Percentiles rank a stretch among this genome's conserved stretches.
Evolutionary conservation across 2,329 filamentous ascomycete genomes (phyloP).

Genomic region (Aureobasidium sp.): DNA sequence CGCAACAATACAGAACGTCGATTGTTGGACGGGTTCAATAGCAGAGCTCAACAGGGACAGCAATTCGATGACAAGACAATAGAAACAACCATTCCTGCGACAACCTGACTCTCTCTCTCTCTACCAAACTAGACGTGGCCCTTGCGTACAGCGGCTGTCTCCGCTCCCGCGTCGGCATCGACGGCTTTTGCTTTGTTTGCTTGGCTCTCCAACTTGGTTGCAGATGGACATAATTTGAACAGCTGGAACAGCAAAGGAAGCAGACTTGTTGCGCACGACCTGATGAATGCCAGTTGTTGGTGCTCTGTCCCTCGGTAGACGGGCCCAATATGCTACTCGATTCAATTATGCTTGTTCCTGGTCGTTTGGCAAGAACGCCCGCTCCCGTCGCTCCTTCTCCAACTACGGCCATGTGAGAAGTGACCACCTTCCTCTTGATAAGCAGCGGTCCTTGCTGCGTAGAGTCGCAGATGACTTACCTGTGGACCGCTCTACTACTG

Average conservation of each 20-base stretch:
- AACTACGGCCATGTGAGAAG: background rate
- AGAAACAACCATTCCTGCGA: background rate
- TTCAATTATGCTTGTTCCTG: background rate
- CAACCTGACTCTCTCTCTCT: background rate
- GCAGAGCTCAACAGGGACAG: background rate
- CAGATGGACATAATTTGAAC: background rate
- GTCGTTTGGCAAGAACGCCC: background rate
- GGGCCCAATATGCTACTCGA: constrained; percentile 9
- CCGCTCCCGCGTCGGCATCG: background rate
- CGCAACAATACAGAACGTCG: background rate
- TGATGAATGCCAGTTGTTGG: constrained; percentile 18
- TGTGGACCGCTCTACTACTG: background rate
- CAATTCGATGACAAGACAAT: background rate
- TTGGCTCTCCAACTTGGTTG: background rate
- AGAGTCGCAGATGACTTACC: background rate
- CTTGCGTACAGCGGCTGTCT: background rate
- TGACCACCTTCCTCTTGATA: background rate
- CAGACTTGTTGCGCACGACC: constrained; percentile 9
- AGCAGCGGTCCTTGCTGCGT: background rate
- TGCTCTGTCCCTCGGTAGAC: constrained; percentile 15
- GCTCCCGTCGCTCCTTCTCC: constrained; percentile 17
- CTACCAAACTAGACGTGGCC: constrained; percentile 1
- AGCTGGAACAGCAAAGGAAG: background rate
- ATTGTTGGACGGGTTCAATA: background rate
- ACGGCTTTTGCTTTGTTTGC: constrained; percentile 2